These are phyloP conservation scores for Vinca major DNA, from an alignment of 305 asterid genomes.

Conservation along the genomic window DNA sequence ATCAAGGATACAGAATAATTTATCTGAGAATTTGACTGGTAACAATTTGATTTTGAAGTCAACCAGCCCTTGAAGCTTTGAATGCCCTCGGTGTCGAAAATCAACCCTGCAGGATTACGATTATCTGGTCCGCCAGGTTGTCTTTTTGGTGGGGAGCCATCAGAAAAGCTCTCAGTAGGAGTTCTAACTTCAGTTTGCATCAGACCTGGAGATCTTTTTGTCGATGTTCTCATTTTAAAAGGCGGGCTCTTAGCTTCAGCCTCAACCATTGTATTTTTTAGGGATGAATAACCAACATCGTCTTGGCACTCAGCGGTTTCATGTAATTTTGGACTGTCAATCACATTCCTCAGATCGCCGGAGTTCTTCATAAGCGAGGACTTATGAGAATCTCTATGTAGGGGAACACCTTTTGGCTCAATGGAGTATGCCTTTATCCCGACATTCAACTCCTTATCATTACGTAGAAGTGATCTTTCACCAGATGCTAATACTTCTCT, in stretches of 20 bases:
- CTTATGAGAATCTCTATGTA: conserved; percentile 19
- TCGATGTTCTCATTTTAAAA: conserved; percentile 29
- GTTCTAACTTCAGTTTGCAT: conserved; percentile 27
- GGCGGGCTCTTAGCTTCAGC: conserved; percentile 28
- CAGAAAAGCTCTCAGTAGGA: conserved; percentile 21
- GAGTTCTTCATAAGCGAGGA: conserved; percentile 25
- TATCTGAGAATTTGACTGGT: conserved; percentile 32
- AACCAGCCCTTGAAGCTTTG: conserved; percentile 42
- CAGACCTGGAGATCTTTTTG: conserved; percentile 24
- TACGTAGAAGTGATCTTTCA: conserved; percentile 27
- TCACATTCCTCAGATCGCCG: conserved; percentile 31
- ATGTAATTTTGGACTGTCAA: conserved; percentile 29
- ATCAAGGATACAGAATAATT: conserved; percentile 55
- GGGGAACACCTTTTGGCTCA: too few relatives aligned
- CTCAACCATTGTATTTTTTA: conserved; percentile 27
- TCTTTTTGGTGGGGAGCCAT: conserved; percentile 27
- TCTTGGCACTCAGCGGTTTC: conserved; percentile 23
- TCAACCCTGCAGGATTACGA: conserved; percentile 28
- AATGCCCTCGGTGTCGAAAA: conserved; percentile 27
- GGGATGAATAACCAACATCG: conserved; percentile 24
- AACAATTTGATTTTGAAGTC: conserved; percentile 28
- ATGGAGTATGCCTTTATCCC: too few relatives aligned
- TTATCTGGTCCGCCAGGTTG: conserved; percentile 29
- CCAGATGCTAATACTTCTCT: conserved; percentile 25
- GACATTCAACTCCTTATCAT: conserved; percentile 24